Evolutionary conservation across 306 rosid species (phyloP).

Genomic region (Dryas alaskensis): DNA sequence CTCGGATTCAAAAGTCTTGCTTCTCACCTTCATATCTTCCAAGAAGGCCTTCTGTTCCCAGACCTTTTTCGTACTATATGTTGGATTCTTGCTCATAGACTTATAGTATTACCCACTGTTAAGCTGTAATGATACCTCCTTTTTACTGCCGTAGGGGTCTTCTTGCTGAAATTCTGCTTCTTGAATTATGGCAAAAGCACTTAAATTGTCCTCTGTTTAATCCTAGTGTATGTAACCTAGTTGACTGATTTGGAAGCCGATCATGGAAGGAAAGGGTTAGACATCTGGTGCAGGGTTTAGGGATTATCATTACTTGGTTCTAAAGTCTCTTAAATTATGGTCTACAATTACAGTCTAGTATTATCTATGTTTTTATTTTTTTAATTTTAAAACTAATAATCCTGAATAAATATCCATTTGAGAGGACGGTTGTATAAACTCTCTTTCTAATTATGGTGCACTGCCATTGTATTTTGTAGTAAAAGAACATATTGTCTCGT

Average conservation of each 20-base stretch:
- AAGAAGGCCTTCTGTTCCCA: not conserved
- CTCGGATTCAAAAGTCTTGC: not conserved
- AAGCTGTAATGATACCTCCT: not conserved
- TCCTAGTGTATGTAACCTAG: not conserved
- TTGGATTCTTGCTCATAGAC: not conserved
- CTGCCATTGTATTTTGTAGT: not conserved
- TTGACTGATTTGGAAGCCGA: too few relatives aligned
- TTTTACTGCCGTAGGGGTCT: not conserved
- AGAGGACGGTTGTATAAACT: not conserved
- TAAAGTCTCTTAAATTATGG: not conserved
- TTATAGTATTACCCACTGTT: not conserved
- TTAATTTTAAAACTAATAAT: not conserved
- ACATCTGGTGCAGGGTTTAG: not conserved
- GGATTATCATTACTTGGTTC: not conserved
- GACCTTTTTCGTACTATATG: not conserved
- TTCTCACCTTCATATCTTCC: not conserved
- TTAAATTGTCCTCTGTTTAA: not conserved
- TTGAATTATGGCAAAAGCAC: not conserved
- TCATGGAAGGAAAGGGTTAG: not conserved
- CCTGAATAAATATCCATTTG: not conserved
- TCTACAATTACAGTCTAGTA: conserved; percentile 1
- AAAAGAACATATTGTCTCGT: not conserved
- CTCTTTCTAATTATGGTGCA: not conserved
- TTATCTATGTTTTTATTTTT: not conserved
- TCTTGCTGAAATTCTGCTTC: not conserved